phyloP scores from a whole-genome alignment of 1,139 yeast species.

The Debaryomycetaceae sp. region DNA sequence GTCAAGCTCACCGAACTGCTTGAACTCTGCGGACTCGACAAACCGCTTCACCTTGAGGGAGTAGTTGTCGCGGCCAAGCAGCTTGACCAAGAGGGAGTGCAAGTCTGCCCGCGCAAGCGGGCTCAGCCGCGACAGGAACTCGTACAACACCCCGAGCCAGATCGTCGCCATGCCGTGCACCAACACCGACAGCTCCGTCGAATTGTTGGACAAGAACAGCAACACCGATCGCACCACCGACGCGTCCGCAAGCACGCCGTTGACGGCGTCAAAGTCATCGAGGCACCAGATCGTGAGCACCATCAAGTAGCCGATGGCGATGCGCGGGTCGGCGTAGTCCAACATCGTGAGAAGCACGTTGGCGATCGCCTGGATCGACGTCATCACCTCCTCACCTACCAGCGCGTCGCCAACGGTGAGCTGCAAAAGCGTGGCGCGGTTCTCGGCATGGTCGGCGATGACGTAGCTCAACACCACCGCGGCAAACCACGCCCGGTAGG shows the following conservation, averaged over 20 bases:
- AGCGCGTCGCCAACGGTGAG: conserved; percentile 66
- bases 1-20: conserved; percentile 48
- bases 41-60: conserved; percentile 70
- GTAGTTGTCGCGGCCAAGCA: conserved; percentile 81
- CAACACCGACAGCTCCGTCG: conserved; percentile 52
- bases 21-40: conserved; percentile 53
- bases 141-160: conserved; percentile 74
- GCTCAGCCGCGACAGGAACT: conserved; percentile 69
- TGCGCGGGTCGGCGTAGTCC: conserved; percentile 64
- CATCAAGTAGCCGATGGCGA: conserved; percentile 76
- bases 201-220: conserved; percentile 59
- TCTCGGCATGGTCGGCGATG: conserved; percentile 53
- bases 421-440: conserved; percentile 46
- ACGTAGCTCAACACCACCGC: conserved; percentile 60
- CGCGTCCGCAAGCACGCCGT: conserved; percentile 69
- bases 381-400: conserved; percentile 69
- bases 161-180: conserved; percentile 75
- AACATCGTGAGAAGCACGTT: conserved; percentile 70
- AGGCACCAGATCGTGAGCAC: conserved; percentile 72
- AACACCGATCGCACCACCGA: conserved; percentile 65
- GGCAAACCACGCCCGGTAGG: conserved; percentile 87
- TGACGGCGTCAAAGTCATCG: conserved; percentile 72
- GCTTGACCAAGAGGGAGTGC: conserved; percentile 55
- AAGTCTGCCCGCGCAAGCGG: conserved; percentile 67
- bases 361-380: conserved; percentile 74